Conservation (phyloP, 495 filamentous ascomycete species). For the Hypomontagnella submonticulosa region DNA sequence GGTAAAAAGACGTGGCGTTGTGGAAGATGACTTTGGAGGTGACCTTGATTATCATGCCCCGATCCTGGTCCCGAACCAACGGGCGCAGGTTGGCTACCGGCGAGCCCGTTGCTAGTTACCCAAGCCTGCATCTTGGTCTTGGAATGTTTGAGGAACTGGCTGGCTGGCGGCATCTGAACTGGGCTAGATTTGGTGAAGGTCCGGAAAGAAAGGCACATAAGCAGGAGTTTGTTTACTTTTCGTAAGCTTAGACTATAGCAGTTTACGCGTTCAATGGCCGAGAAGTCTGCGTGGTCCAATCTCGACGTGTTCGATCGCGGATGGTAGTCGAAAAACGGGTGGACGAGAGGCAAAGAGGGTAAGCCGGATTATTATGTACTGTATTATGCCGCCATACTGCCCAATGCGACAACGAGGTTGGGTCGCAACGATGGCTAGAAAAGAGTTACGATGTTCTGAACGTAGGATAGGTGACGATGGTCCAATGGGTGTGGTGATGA, state of each 20-base stretch:
- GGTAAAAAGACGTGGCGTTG: constrained; percentile 47
- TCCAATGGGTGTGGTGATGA: constrained; percentile 36
- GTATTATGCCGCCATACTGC: constrained; percentile 45
- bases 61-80: constrained; percentile 37
- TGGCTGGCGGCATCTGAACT: constrained; percentile 48
- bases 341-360: constrained; percentile 40
- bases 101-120: constrained; percentile 44
- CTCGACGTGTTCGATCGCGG: constrained; percentile 40
- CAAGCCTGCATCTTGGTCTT: constrained; percentile 50
- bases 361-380: constrained; percentile 45
- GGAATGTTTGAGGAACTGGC: constrained; percentile 47
- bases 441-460: constrained; percentile 21
- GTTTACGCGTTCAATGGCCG: constrained; percentile 40
- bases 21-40: constrained; percentile 27
- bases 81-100: constrained; percentile 38
- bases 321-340: constrained; percentile 38
- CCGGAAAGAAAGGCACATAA: constrained; percentile 39
- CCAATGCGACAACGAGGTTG: constrained; percentile 47
- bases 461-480: constrained; percentile 23
- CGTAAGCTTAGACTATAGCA: constrained; percentile 30
- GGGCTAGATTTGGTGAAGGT: constrained; percentile 33
- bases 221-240: constrained; percentile 42
- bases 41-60: constrained; percentile 35
- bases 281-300: constrained; percentile 38
- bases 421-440: constrained; percentile 41